Base-by-base conservation (phyloP, 2,329 filamentous ascomycete species). In the Verticillium albo-atrum region DNA sequence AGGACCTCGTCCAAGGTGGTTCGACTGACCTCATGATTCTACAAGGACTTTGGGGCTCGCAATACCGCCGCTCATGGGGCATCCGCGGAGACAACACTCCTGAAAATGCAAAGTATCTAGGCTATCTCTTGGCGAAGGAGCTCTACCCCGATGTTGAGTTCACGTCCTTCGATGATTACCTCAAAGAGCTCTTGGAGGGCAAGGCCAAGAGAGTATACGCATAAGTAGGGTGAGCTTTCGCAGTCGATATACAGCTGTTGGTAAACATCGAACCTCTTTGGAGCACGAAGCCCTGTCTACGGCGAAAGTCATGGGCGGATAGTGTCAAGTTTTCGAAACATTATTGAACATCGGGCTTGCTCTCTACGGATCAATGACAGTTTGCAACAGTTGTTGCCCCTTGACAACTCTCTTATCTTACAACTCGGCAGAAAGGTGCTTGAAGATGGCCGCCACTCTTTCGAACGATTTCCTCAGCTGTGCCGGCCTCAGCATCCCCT, bases 71-170 rank as follows among this genome's bases (percentile, higher is more conserved):
- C 52, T 79, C 76, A 0, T 78, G 74, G 73, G 76, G 73, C 6
- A 65, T 84, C 26, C 74, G 82, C 1, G 79, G 76, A 1, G 83
- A 87, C 61, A 84, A 84, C 67, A 79, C 72, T 15, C 80, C 78
- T 0, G 77, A 82, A 58, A 73, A 77, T 63, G 83, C 83, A 14
- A 72, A 75, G 57, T 84, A 84, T 61, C 71, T 86, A 6, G 82
- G 82, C 2, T 85, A 85, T 66, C 58, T 85, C 26, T 72, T 76
- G 57, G 75, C 72, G 27, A 78, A 77, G 64, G 78, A 85, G 28
- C 70, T 86, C 26, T 86, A 84, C 65, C 82, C 82, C 3, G 80
- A 82, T 26, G 72, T 83, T 23, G 54, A 34, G 25, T 51, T 30
- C 5, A 60, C 30, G 2, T 27, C 57, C 3, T 58, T 60, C n/a